A percentile compares a stretch with the other conserved stretches of the same genome.
These are phyloP conservation scores for Cadophora luteo-olivacea DNA, from an alignment of 2,329 filamentous ascomycete genomes.

Conservation along the genomic window DNA sequence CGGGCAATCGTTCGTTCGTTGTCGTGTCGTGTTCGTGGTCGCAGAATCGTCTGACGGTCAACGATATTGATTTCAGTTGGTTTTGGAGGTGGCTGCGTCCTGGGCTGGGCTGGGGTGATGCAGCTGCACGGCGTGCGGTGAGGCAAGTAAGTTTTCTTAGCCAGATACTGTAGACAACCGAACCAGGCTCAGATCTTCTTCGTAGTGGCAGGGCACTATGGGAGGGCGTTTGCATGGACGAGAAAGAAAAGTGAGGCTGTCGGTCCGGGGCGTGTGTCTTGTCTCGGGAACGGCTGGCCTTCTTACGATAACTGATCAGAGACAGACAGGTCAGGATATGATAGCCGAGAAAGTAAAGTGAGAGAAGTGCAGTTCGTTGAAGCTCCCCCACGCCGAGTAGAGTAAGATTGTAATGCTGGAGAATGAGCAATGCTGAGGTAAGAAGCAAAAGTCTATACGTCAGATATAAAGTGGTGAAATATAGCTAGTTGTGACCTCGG, in stretches of 20 bases:
- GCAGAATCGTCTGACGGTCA: neutral
- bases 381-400: conserved; percentile 25
- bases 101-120: conserved; percentile 1
- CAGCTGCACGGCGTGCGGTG: conserved; percentile 7
- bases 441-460: conserved; percentile 26
- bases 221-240: conserved; percentile 1
- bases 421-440: conserved; percentile 22
- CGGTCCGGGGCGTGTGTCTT: conserved; percentile 8
- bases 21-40: neutral
- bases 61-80: conserved; percentile 4
- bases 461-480: conserved; percentile 18
- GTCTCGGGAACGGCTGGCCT: conserved; percentile 9
- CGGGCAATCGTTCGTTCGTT: neutral
- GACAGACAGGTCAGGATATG: neutral
- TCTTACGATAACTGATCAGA: conserved; percentile 22
- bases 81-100: conserved; percentile 15
- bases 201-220: neutral
- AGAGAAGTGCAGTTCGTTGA: neutral
- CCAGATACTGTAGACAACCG: neutral
- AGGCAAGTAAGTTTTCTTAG: neutral
- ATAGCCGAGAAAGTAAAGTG: neutral
- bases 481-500: conserved; percentile 1
- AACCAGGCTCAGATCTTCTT: neutral
- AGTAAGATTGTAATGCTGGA: conserved; percentile 18
- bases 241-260: conserved; percentile 32